Evolutionary conservation across 257 asterid genomes (phyloP), one percentile per base, ranked within the genome.

Genomic region (Misopates orontium): DNA sequence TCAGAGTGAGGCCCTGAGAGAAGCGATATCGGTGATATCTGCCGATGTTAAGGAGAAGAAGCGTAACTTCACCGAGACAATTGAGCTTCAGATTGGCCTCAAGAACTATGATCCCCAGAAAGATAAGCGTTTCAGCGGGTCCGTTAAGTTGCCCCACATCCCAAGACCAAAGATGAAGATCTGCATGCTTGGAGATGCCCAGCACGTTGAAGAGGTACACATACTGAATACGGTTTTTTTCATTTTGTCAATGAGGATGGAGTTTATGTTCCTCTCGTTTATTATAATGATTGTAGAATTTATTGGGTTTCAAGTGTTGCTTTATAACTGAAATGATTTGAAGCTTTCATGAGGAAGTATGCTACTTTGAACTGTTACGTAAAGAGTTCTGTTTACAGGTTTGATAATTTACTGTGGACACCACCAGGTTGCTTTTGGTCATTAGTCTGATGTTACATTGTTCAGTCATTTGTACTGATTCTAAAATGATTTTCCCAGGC

Each of bases 91-190:
- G 44, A 56, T 56, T 56, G 61, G 61, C 8, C 61, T 56, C 7
- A 56, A 56, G 44, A 56, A 56, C 24, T 56, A 68, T 12, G 73
- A 68, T 25, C 65, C 73, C 13, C 73, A 68, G 21, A 68, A 68
- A 20, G 73, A 68, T 13, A 68, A 68, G 48, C 73, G 66, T 23
- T 68, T 68, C 66, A 68, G 73, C 16, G 73, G 73, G n/a, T 68
- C 73, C 0, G 66, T 68, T 14, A 68, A 68, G 49, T 56, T 68
- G 49, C 73, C 73, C 0, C 73, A 68, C 48, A 58, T 68, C 16
- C 73, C 73, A 0, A 22, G 66, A 15, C 73, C 73, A 0, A 68
- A 68, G 21, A 68, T 66, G 71, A 66, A 56, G 19, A 15, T 66
- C 1, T 66, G 71, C 31, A 66, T 66, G 71, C 71, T 66, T 23